These are phyloP conservation scores for Zygoascus ofunaensis DNA, from an alignment of 805 yeast genomes.

Conservation along the genomic window DNA sequence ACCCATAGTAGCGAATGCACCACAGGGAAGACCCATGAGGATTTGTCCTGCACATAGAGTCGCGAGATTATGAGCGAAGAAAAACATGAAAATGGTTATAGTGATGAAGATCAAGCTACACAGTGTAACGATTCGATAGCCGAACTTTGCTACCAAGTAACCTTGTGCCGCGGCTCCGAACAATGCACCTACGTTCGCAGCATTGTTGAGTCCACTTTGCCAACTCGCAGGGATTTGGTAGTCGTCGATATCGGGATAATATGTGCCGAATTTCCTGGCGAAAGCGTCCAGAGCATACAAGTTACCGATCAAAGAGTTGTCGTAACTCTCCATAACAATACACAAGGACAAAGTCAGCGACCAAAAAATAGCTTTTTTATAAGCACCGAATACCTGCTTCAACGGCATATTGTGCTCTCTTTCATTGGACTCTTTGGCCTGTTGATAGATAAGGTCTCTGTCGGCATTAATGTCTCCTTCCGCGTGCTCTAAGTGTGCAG, in stretches of 20 bases:
- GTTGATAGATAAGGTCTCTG: too few species aligned
- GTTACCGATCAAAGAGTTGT: slow-evolving; percentile 33
- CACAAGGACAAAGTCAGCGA: slow-evolving; percentile 36
- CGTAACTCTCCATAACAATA: slow-evolving; percentile 45
- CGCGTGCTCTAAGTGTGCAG: too few species aligned
- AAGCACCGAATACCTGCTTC: slow-evolving; percentile 24
- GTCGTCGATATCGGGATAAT: not conserved
- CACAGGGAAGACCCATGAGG: slow-evolving; percentile 39
- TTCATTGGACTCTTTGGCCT: slow-evolving; percentile 12
- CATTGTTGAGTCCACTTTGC: slow-evolving; percentile 17
- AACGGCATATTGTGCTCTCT: slow-evolving; percentile 14
- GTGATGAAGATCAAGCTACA: slow-evolving; percentile 18
- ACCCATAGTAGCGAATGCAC: slow-evolving; percentile 42
- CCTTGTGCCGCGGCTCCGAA: slow-evolving; percentile 41
- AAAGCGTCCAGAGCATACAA: slow-evolving; percentile 41
- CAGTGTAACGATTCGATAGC: slow-evolving; percentile 33
- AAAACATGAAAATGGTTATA: slow-evolving; percentile 37
- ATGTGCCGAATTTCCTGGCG: slow-evolving; percentile 32
- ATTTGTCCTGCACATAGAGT: slow-evolving; percentile 32
- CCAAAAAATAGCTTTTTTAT: slow-evolving; percentile 40
- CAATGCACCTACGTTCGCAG: slow-evolving; percentile 32
- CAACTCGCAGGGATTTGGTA: slow-evolving; percentile 29
- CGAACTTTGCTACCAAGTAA: too few species aligned
- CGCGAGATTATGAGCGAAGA: slow-evolving; percentile 35
- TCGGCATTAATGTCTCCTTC: too few species aligned